Base-by-base conservation (phyloP, 2,329 filamentous ascomycete genomes). In the Xylariomycetidae sp. region DNA sequence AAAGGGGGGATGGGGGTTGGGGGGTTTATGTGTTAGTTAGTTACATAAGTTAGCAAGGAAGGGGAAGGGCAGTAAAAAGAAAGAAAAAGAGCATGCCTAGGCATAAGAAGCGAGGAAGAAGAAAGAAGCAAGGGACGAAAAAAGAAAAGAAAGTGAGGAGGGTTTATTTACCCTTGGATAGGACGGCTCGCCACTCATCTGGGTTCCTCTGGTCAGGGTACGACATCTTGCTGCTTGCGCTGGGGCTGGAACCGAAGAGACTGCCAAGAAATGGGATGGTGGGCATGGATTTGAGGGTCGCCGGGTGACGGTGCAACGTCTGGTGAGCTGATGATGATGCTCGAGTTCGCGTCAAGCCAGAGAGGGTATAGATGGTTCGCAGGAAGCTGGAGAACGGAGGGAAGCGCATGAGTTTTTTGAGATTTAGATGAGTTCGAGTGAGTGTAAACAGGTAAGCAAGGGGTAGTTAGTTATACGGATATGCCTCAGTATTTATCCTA, bases 181-280 rank as follows among this genome's bases (percentile, higher is more conserved):
- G 68, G 38, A 95, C 77, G 7, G 90, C 85, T 46, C 80, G 83
- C 92, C 92, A 98, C 66, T 97, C 88, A 36, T 86, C 77, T 15
- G 88, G 74, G 25, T 69, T 76, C 61, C 88, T 86, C 59, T 92
- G 66, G 33, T 92, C 77, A n/a, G 92, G 87, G 51, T 83, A 89
- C 27, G 78, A 74, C 71, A 84, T 86, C 34, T 74, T 74, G 43
- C 63, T 67, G 32, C 69, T 67, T 36, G 67, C 62, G 23, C 69
- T 66, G 16, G 71, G 67, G 26, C 74, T 80, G 34, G 80, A 74
- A 37, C 74, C 72, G 53, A 95, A 94, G 2, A 95, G 66, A 36
- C 82, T 78, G 48, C 85, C 72, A 23, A 95, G 53, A 48, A 95
- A 86, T 2, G 88, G 84, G 51, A 94, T 82, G 2, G 74, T 74